Evolutionary conservation across 2,329 filamentous ascomycete genomes (phyloP), one percentile per base, ranked within the genome.

Genomic region (Ophiostoma quercus): DNA sequence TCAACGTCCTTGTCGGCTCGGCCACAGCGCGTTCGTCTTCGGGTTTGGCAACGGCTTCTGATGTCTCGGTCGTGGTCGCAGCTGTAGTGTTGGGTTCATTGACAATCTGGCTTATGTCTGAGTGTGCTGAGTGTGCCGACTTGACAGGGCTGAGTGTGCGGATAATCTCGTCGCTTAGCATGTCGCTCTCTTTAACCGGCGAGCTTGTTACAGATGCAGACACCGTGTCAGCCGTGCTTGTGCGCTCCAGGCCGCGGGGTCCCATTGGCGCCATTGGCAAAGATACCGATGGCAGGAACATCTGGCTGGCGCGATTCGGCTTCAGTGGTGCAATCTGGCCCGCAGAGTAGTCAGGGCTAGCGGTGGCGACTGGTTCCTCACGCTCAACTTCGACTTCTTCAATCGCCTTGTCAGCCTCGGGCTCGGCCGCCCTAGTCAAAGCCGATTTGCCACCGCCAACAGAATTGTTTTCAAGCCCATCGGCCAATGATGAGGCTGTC

Each of bases 131-230:
- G 16, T 72, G 60, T 6, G 74, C 71, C 41, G 79, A 75, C 39
- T 79, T 79, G 14, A 80, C 76, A 0, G 88, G 84, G 69, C 84
- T 88, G 1, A 94, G 80, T 60, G 87, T 90, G 71, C 86, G 87
- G 68, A 92, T 87, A 69, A 94, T 94, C 74, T 94, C 91, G 71
- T 92, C 89, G 37, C 88, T 84, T 66, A 94, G 77, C 70, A 85
- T 83, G 73, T 94, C 91, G 74, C 86, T 92, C 75, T 92, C 90
- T 73, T 89, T 86, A 71, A 88, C 82, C 39, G 87, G 83, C 0
- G 84, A 80, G 8, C 83, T 82, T 11, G 82, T 82, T 1, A 60
- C 66, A 0, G 83, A 84, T 74, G 84, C 86, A 67, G 82, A 82
- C 0, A 63, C 67, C 0, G 83, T 84, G 74, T 84, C 85, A 66